A percentile compares a stretch with the other conserved stretches of the same genome.
These are phyloP conservation scores for Nicotiana sylvestris DNA, from an alignment of 257 asterid species.

Conservation along the genomic window DNA sequence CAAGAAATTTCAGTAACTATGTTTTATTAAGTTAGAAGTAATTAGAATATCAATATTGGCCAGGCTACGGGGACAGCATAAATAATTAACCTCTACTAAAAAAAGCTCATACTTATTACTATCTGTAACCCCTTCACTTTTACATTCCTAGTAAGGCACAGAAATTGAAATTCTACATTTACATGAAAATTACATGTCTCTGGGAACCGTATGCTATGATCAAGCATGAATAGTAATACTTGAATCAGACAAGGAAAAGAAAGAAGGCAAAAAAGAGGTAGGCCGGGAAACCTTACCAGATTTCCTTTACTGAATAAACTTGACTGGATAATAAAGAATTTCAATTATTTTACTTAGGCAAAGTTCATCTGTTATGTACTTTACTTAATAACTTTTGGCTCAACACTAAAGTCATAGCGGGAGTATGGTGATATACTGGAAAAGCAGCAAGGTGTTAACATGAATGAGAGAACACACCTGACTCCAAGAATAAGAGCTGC, in stretches of 20 bases:
- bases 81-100: neutral
- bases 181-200: neutral
- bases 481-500: slow-evolving; percentile 91
- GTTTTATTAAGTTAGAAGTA: neutral
- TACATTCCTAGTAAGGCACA: neutral
- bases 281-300: neutral
- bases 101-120: neutral
- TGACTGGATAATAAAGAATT: neutral
- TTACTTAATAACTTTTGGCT: neutral
- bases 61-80: neutral
- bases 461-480: slow-evolving; percentile 34
- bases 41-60: neutral
- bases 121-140: neutral
- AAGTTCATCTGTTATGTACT: neutral
- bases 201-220: neutral
- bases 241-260: neutral
- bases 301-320: neutral
- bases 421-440: neutral
- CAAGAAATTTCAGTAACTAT: neutral
- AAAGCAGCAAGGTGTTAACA: neutral
- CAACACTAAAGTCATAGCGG: neutral
- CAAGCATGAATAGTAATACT: neutral
- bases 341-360: neutral
- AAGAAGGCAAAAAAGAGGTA: neutral
- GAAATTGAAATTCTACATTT: neutral